Base-by-base conservation (phyloP, 1,284 basidiomycete species). In the Phellinidium pouzarii region DNA sequence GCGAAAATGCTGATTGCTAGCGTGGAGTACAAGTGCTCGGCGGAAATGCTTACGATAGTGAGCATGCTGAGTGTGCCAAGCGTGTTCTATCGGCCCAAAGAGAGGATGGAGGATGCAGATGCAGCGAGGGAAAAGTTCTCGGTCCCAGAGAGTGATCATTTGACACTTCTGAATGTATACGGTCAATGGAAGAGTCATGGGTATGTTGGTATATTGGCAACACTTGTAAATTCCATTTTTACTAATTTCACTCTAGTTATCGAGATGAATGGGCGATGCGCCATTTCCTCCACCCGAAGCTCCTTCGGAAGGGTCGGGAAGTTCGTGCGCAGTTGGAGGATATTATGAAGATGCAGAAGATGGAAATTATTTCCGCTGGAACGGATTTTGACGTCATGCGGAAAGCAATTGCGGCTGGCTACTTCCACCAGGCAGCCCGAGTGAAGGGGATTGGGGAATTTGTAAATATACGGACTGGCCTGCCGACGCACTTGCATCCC, bases 391-490 rank as follows among this genome's bases (percentile, higher is more conserved):
- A 99, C 64, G 71, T 94, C 19, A 79, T 99, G 56, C 78, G 95
- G 64, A 99, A 97, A 79, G 94, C 94, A 20, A 98, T 99, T 62
- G 87, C 93, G 43, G 91, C 94, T 12, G 96, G 95, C 22, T 99
- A 98, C 72, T 99, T 99, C 79, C 96, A 99, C 68, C 96, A 99
- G 70, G 94, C 96, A 0, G 95, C 95, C 7, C 77, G 93, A 59
- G 94, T 96, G 38, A 99, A 98, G 72, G 95, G 95, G 65, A 96
- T 99, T 57, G 96, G 95, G 58, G 96, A 99, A 70, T 99, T 97
- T 67, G 91, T 95, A 56, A 97, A 99, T 68, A 91, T 95, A 60
- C 80, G 96, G 41, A 94, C 95, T n/a, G 96, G 94, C 19, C 68
- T 92, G 44, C 90, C 90, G 3, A 94, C 92, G 45, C 90, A 94